Evolutionary conservation across 768 basidiomycete genomes (phyloP).

Genomic region (Rhizopogon vesiculosus): DNA sequence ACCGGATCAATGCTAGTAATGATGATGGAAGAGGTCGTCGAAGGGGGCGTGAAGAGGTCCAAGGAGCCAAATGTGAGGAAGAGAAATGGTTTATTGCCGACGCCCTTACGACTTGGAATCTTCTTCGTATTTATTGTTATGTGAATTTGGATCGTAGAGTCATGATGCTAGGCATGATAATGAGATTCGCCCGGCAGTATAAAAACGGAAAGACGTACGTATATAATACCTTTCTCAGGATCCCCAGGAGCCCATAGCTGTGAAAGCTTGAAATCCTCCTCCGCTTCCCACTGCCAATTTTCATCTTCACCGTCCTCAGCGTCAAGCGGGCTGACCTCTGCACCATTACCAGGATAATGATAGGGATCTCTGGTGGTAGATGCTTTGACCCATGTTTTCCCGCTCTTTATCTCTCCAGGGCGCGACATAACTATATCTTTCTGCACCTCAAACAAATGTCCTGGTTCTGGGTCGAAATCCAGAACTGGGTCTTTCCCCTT

Average conservation of each 20-base stretch:
- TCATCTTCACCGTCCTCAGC: slow-evolving; percentile 33
- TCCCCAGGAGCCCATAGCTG: slow-evolving; percentile 53
- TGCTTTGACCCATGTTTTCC: slow-evolving; percentile 42
- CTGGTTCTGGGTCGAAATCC: slow-evolving; percentile 22
- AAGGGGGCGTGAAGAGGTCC: slow-evolving; percentile 21
- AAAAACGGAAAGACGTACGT: slow-evolving; percentile 39
- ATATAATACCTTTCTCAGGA: slow-evolving; percentile 48
- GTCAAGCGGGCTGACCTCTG: slow-evolving; percentile 26
- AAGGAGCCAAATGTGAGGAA: slow-evolving; percentile 47
- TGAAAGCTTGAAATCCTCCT: slow-evolving; percentile 58
- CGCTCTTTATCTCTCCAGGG: slow-evolving; percentile 51
- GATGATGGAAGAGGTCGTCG: slow-evolving; percentile 1
- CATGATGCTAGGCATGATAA: slow-evolving; percentile 42
- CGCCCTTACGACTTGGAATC: slow-evolving; percentile 51
- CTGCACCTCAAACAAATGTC: slow-evolving; percentile 61
- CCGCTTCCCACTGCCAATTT: slow-evolving; percentile 65
- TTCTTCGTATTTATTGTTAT: slow-evolving; percentile 54
- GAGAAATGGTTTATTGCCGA: slow-evolving; percentile 56
- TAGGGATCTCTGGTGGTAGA: slow-evolving; percentile 52
- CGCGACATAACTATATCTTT: slow-evolving; percentile 38
- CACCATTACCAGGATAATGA: slow-evolving; percentile 35
- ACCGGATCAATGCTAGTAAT: slow-evolving; percentile 19
- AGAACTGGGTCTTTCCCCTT: slow-evolving; percentile 17
- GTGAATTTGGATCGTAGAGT: slow-evolving; percentile 48
- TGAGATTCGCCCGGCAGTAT: background rate